Conservation (phyloP, 768 basidiomycete genomes). For the Termitomyces sp. region DNA sequence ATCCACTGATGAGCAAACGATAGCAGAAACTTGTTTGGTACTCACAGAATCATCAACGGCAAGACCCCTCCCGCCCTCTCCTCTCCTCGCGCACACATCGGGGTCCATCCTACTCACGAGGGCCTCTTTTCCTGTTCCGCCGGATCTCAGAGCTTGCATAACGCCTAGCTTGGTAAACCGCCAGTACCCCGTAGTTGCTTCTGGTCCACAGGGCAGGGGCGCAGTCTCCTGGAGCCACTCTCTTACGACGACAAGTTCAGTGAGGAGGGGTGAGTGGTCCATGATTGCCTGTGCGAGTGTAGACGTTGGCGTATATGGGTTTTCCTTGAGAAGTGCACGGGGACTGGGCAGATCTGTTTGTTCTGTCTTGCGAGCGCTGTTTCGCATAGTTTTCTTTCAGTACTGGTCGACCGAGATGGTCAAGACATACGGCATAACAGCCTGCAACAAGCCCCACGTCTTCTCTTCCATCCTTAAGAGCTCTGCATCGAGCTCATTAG, state of each 20-base stretch:
- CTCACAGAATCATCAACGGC: constrained; percentile 78
- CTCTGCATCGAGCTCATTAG: constrained; percentile 50
- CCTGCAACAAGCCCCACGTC: constrained; percentile 80
- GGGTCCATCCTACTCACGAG: constrained; percentile 75
- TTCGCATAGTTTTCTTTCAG: background rate
- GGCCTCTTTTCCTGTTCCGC: constrained; percentile 36
- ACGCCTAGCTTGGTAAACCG: constrained; percentile 74
- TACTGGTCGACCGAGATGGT: background rate
- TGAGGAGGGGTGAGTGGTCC: constrained; percentile 57
- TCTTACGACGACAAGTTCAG: constrained; percentile 77
- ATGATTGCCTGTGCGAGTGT: constrained; percentile 73
- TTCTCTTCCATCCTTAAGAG: constrained; percentile 68
- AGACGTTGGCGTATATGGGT: constrained; percentile 79
- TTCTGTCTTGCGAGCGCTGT: constrained; percentile 62
- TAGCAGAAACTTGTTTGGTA: background rate
- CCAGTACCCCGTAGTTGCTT: constrained; percentile 80
- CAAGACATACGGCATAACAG: constrained; percentile 62
- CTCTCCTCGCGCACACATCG: constrained; percentile 63
- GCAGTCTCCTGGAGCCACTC: constrained; percentile 87
- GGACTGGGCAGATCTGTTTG: constrained; percentile 42
- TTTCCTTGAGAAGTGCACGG: constrained; percentile 52
- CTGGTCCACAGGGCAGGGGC: constrained; percentile 50
- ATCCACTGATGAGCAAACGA: background rate
- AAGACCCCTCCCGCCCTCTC: constrained; percentile 53
- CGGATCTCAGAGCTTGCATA: constrained; percentile 58